These are phyloP conservation scores for Thelonectria discophora DNA, from an alignment of 2,329 filamentous ascomycete species.

Conservation along the genomic window DNA sequence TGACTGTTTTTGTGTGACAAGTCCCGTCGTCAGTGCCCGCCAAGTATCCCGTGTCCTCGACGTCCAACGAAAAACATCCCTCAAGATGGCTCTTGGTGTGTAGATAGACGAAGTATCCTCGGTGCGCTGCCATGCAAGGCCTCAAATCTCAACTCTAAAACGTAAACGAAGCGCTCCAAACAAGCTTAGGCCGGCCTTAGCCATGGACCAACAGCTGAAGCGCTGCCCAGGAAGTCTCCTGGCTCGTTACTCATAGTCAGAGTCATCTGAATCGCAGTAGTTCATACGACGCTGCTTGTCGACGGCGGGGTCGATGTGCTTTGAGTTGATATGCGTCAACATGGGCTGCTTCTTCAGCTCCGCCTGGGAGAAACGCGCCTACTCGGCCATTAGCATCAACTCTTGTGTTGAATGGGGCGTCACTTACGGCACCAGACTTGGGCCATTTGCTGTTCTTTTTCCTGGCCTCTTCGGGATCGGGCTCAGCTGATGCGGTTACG, in stretches of 20 bases:
- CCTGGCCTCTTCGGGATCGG: constrained; percentile 2
- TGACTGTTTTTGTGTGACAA: not conserved
- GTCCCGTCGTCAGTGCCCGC: not conserved
- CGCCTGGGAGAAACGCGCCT: constrained; percentile 32
- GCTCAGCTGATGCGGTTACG: not conserved
- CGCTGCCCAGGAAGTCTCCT: not conserved
- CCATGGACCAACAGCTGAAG: not conserved
- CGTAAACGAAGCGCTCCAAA: not conserved
- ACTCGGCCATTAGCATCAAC: not conserved
- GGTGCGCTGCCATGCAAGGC: no score
- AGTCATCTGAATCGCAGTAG: constrained; percentile 40
- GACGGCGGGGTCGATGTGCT: constrained; percentile 26
- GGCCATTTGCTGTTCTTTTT: constrained; percentile 36
- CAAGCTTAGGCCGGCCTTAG: not conserved
- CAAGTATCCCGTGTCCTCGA: not conserved
- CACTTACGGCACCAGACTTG: constrained; percentile 35
- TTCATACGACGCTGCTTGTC: constrained; percentile 31
- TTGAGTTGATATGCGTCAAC: constrained; percentile 16
- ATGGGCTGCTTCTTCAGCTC: constrained; percentile 30
- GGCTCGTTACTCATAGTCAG: constrained; percentile 23
- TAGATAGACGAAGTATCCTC: no score
- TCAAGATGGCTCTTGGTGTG: no score
- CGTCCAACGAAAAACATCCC: not conserved
- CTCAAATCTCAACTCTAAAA: not conserved
- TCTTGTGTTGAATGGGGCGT: not conserved